These are phyloP conservation scores for Extremus antarcticus DNA, from an alignment of 495 filamentous ascomycete genomes.

Conservation along the genomic window DNA sequence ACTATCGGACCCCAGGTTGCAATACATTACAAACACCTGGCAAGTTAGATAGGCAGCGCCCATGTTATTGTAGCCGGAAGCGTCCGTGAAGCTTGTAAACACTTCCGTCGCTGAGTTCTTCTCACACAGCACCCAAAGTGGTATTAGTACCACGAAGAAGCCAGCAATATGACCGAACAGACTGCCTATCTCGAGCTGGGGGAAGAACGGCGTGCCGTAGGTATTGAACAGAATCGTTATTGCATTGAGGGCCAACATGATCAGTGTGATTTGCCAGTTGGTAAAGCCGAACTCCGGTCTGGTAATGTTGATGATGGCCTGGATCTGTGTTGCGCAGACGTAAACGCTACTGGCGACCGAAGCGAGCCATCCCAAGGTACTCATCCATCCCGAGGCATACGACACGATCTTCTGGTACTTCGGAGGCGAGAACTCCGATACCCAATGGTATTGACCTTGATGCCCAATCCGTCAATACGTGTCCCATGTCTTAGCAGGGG, in stretches of 20 bases:
- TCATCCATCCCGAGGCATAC: conserved; percentile 42
- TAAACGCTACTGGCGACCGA: conserved; percentile 27
- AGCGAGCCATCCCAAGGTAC: conserved; percentile 35
- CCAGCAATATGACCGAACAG: conserved; percentile 35
- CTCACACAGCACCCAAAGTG: conserved; percentile 26
- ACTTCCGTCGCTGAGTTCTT: conserved; percentile 26
- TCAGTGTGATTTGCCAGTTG: conserved; percentile 32
- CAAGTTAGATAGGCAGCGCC: conserved; percentile 31
- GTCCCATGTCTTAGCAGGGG: no score
- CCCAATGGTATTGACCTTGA: conserved; percentile 43
- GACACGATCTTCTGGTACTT: conserved; percentile 35
- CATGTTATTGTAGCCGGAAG: conserved; percentile 29
- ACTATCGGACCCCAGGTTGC: conserved; percentile 19
- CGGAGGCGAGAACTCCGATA: conserved; percentile 36
- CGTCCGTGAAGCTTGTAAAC: conserved; percentile 29
- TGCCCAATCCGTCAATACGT: no score
- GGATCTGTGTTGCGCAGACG: conserved; percentile 32
- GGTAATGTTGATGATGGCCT: conserved; percentile 26
- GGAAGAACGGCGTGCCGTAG: conserved; percentile 30
- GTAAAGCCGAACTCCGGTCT: conserved; percentile 23
- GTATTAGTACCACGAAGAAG: conserved; percentile 32
- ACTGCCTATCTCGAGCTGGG: conserved; percentile 31
- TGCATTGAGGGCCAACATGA: conserved; percentile 30
- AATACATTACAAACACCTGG: conserved; percentile 33
- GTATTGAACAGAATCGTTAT: conserved; percentile 36